Base-by-base conservation (phyloP, 129 eudicot species). In the Lactuca sativa region DNA sequence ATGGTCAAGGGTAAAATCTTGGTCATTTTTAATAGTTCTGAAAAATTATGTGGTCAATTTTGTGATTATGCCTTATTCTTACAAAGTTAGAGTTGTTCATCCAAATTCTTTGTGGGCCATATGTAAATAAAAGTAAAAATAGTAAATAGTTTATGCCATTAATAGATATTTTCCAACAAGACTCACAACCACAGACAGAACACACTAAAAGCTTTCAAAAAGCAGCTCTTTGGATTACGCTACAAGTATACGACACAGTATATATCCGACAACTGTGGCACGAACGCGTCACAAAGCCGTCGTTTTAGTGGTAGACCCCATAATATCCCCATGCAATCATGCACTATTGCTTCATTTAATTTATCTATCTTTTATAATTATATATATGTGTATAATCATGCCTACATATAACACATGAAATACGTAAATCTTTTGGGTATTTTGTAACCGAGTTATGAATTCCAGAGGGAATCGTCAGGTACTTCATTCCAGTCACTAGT, bases 381-480 rank as follows among this genome's bases (percentile, higher is more conserved):
- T 64, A 11, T 74, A n/a, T 64, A 11, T 64, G 14, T 53, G 8
- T 17, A 58, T 21, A 13, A 0, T 15, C 54, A 59, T 59, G 73
- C 73, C 44, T 55, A 36, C 16, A 56, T 44, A 58, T 44, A 58
- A 48, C 37, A 62, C 53, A 75, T 34, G 53, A 9, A 16, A 52
- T 34, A 38, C 70, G 48, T 33, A 34, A 11, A 43, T 17, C 5
- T 49, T 32, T 36, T 56, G 11, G 59, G 55, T 59, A 47, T 47
- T 10, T 13, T 34, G 38, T 9, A 31, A 56, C 55, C 69, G 51
- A 15, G 7, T 62, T 59, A 82, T 10, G 78, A 66, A 62, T 58
- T 78, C 89, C 89, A 81, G 0, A 84, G 81, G 32, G 83, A 74
- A 77, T 74, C 86, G 14, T 84, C 89, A 0, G 83, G 78, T 51